A percentile compares a stretch with the other conserved stretches of the same genome.
phyloP scores from a whole-genome alignment of 2,329 filamentous ascomycete species.

The Chaetomium globosum region DNA sequence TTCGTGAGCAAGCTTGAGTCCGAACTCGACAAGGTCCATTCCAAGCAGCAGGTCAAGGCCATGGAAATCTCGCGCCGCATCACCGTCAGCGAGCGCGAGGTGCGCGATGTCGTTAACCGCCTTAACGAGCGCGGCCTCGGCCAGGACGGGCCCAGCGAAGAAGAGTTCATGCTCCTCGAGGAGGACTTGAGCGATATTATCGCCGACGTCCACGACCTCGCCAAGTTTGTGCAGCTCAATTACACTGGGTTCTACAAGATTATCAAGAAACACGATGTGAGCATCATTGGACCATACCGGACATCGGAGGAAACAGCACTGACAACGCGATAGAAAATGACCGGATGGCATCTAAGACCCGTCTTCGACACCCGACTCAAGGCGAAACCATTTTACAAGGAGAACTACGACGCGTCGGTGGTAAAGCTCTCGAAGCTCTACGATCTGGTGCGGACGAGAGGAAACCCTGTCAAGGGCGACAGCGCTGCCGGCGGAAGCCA shows the following conservation, averaged over 20 bases:
- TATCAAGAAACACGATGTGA: slow-evolving; percentile 97
- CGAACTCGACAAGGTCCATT: slow-evolving; percentile 96
- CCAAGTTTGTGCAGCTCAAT: slow-evolving; percentile 97
- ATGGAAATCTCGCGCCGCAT: slow-evolving; percentile 94
- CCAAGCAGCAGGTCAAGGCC: slow-evolving; percentile 95
- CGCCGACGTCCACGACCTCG: slow-evolving; percentile 94
- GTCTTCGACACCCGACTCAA: slow-evolving; percentile 95
- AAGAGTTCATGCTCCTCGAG: slow-evolving; percentile 91
- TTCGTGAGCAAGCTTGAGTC: slow-evolving; percentile 86
- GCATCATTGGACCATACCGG: slow-evolving; percentile 40
- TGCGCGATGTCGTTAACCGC: slow-evolving; percentile 79
- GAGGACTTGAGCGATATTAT: slow-evolving; percentile 97
- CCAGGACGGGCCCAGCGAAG: slow-evolving; percentile 71
- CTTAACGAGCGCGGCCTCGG: slow-evolving; percentile 64
- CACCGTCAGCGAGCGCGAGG: slow-evolving; percentile 82
- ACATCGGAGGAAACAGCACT: background rate
- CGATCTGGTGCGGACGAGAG: slow-evolving; percentile 88
- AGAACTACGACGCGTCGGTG: slow-evolving; percentile 96
- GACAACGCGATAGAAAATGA: slow-evolving; percentile 73
- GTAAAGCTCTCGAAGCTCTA: slow-evolving; percentile 94
- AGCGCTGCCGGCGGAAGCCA: slow-evolving; percentile 87
- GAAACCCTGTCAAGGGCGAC: slow-evolving; percentile 90
- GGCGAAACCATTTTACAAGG: slow-evolving; percentile 97
- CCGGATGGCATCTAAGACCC: slow-evolving; percentile 86
- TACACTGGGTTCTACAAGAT: slow-evolving; percentile 99